Evolutionary conservation across 2,329 filamentous ascomycete species (phyloP), one percentile per base, ranked within the genome.

Genomic region (Epichloe glyceriae): DNA sequence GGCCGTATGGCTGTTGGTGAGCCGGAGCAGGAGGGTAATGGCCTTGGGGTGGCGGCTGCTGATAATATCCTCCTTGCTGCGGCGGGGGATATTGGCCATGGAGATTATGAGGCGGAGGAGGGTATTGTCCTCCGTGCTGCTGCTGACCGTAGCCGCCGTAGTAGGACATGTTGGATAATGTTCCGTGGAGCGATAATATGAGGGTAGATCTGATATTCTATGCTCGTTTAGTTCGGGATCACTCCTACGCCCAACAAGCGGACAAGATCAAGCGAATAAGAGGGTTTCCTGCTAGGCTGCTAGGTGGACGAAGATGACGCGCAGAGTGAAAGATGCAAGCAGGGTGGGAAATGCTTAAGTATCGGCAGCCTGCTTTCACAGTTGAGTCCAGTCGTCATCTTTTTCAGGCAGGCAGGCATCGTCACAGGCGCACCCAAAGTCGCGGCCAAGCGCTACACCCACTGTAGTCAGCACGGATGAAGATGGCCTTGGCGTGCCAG

Each of bases 61-160:
- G 62, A 45, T 64, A 60, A 39, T 61, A 61, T 22, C 58, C 58
- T 26, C 59, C 61, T n/a, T 64, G 58, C 17, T 57, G 57, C 38
- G 59, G 58, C 20, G 58, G 63, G 38, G 67, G 66, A 38, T 69
- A 67, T 39, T 66, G 66, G 40, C 62, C 63, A 14, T 64, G 60
- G 4, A 59, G 26, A 30, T 10, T 53, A 19, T 57, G 58, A 49
- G 57, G 7, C 22, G 22, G 54, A 30, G 58, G 59, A 50, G 56
- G 57, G 19, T 56, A 58, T 40, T 60, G 57, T 17, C 56, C 58
- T 34, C 46, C 46, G 20, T n/a, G 46, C 20, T 51, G 55, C 38
- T 49, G 47, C 35, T 58, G 60, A 35, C 57, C 56, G 49, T 61
- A 59, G 53, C 58, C 58, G 52, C 58, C 57, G 46, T 61, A 64